phyloP scores from a whole-genome alignment of 805 yeast species.

The Hanseniaspora nectarophila region DNA sequence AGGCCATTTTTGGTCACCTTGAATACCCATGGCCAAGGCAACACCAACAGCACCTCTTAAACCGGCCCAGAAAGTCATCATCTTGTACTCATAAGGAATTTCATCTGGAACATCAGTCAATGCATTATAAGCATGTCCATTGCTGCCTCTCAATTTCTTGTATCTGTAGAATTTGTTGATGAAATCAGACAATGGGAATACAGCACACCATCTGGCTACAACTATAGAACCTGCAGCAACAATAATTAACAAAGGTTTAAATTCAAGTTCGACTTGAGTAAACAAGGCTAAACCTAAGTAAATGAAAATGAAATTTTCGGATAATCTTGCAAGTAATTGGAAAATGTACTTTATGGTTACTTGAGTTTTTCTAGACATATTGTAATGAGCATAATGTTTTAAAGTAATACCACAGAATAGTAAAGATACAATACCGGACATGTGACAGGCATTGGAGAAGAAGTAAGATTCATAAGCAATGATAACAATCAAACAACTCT shows the following conservation, averaged over 20 bases:
- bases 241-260: conserved; percentile 84
- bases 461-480: conserved; percentile 94
- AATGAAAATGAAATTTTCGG: conserved; percentile 93
- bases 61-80: conserved; percentile 99
- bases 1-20: conserved; percentile 83
- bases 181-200: conserved; percentile 79
- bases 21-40: conserved; percentile 93
- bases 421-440: conserved; percentile 95
- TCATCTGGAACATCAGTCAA: conserved; percentile 51
- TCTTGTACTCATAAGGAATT: conserved; percentile 87
- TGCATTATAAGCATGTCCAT: conserved; percentile 1
- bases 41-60: conserved; percentile 98
- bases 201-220: conserved; percentile 93
- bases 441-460: conserved; percentile 96
- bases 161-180: conserved; percentile 68
- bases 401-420: conserved; percentile 92
- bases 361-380: conserved; percentile 95
- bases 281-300: conserved; percentile 87
- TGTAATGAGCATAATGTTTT: conserved; percentile 92
- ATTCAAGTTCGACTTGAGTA: conserved; percentile 90
- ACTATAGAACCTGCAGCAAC: conserved; percentile 84
- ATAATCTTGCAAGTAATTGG: conserved; percentile 84
- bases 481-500: conserved; percentile 78
- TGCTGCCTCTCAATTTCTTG: conserved; percentile 32
- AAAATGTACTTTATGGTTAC: conserved; percentile 90